phyloP scores from a whole-genome alignment of 306 rosid species.

The Vigna reflexopilosa region DNA sequence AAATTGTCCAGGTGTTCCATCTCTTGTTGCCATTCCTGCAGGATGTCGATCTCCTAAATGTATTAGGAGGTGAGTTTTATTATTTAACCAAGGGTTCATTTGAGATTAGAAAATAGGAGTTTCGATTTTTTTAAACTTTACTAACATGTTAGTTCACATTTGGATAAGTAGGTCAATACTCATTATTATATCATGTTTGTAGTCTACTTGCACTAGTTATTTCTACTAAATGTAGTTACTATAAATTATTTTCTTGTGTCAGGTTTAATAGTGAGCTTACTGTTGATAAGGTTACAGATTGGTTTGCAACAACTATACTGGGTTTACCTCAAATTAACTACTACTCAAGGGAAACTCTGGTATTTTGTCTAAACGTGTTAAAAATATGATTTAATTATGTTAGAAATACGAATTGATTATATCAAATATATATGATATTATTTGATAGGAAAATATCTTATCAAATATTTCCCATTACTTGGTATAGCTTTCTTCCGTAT shows the following conservation, averaged over 20 bases:
- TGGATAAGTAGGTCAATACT: not conserved
- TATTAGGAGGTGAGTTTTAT: slow-evolving; percentile 71
- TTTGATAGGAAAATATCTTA: too few species aligned
- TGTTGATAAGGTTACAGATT: slow-evolving; percentile 75
- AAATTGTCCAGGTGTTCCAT: slow-evolving; percentile 73
- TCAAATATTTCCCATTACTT: too few species aligned
- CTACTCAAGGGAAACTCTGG: slow-evolving; percentile 84
- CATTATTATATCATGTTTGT: slow-evolving; percentile 17
- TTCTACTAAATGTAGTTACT: slow-evolving; percentile 11
- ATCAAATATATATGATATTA: too few species aligned
- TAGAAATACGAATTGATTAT: too few species aligned
- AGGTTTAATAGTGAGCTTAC: slow-evolving; percentile 81
- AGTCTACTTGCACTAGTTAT: slow-evolving; percentile 27
- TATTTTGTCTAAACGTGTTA: slow-evolving; percentile 46
- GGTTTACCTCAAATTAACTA: slow-evolving; percentile 83
- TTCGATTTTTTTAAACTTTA: slow-evolving; percentile 16
- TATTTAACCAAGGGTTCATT: slow-evolving; percentile 24
- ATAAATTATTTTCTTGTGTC: slow-evolving; percentile 36
- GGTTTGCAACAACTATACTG: slow-evolving; percentile 82
- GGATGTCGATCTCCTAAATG: slow-evolving; percentile 74
- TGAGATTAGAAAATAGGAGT: not conserved
- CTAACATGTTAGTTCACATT: slow-evolving; percentile 9
- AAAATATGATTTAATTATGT: too few species aligned
- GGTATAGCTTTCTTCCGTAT: too few species aligned
- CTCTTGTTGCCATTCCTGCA: slow-evolving; percentile 69